Conservation (phyloP, 805 yeast genomes). For the Starmerella khaoyaiensis region DNA sequence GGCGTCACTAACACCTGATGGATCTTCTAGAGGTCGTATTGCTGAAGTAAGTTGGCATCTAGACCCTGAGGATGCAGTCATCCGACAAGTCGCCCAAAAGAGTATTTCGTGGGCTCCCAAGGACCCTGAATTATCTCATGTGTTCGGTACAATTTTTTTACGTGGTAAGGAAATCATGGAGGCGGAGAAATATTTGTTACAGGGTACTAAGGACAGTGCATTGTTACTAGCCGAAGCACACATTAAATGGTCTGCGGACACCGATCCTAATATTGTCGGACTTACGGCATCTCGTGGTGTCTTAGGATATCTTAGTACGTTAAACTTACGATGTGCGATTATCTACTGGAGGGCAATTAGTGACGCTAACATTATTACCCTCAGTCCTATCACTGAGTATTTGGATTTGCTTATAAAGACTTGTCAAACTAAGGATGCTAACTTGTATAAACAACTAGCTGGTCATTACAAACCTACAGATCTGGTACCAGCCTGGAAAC, state of each 20-base stretch:
- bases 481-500: conserved; percentile 27
- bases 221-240: conserved; percentile 36
- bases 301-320: conserved; percentile 57
- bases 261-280: not conserved
- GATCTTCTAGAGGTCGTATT: conserved; percentile 36
- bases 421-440: conserved; percentile 41
- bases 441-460: conserved; percentile 42
- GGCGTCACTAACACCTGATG: conserved; percentile 34
- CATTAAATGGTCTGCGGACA: conserved; percentile 8
- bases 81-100: conserved; percentile 55
- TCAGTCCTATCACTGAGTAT: conserved; percentile 36
- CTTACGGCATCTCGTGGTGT: conserved; percentile 44
- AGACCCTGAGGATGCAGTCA: conserved; percentile 44
- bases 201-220: conserved; percentile 48
- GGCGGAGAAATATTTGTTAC: conserved; percentile 60
- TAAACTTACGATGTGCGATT: conserved; percentile 48
- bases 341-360: too few species aligned
- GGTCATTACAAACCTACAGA: conserved; percentile 35
- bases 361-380: too few species aligned
- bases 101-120: conserved; percentile 50
- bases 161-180: conserved; percentile 39
- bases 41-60: conserved; percentile 33
- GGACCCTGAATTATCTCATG: conserved; percentile 60
- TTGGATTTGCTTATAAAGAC: conserved; percentile 52
- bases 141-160: conserved; percentile 53